Evolutionary conservation across 2,329 filamentous ascomycete genomes (phyloP).

Genomic region (Fusarium keratoplasticum): DNA sequence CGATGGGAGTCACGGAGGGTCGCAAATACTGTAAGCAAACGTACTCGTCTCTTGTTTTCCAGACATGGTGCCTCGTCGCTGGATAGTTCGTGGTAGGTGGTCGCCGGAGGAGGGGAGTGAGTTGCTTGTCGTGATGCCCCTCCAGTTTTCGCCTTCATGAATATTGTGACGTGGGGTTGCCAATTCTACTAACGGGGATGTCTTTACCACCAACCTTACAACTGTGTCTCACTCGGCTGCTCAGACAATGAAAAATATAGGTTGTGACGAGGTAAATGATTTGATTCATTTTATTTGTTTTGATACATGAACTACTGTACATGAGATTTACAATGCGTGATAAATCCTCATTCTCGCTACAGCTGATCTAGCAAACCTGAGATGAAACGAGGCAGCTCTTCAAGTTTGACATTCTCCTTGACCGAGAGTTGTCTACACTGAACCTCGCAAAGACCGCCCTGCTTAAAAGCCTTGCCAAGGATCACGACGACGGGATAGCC

Average conservation of each 20-base stretch:
- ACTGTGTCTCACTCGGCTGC: neutral
- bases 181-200: conserved; percentile 48
- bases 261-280: neutral
- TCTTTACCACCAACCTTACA: neutral
- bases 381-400: conserved; percentile 58
- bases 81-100: conserved; percentile 12
- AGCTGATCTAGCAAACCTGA: conserved; percentile 60
- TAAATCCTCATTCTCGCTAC: conserved; percentile 46
- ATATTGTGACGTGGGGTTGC: conserved; percentile 49
- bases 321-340: conserved; percentile 1
- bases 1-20: neutral
- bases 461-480: conserved; percentile 77
- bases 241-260: neutral
- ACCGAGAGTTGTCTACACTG: conserved; percentile 78
- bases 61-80: conserved; percentile 43
- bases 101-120: conserved; percentile 10
- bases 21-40: neutral
- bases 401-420: conserved; percentile 68
- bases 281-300: neutral
- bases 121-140: conserved; percentile 35
- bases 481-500: conserved; percentile 89
- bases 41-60: conserved; percentile 51
- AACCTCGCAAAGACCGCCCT: conserved; percentile 74
- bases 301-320: conserved; percentile 15
- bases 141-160: conserved; percentile 43